Percentiles rank a stretch among this genome's conserved stretches.
Conservation (phyloP, 2,329 filamentous ascomycete genomes). For the Emergomyces pasteurianus region DNA sequence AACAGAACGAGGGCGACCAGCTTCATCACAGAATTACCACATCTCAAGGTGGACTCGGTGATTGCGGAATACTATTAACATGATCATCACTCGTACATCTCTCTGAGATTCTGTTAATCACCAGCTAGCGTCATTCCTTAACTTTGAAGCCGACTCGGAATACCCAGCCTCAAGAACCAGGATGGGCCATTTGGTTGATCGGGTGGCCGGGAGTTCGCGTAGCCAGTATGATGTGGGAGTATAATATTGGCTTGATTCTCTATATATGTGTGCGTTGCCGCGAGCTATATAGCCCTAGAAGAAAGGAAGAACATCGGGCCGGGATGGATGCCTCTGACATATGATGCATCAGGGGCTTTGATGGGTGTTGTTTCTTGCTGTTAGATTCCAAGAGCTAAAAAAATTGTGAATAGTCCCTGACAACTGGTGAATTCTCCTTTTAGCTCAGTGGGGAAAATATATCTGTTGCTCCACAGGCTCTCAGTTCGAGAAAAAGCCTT, state of each 20-base stretch:
- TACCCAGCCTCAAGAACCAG: slow-evolving; percentile 3
- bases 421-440: no score
- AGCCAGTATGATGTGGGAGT: no score
- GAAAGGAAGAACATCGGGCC: no score
- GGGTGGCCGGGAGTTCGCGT: neutral
- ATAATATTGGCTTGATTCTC: no score
- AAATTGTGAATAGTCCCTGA: no score
- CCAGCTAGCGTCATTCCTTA: neutral
- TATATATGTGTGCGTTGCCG: no score
- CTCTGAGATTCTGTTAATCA: slow-evolving; percentile 1
- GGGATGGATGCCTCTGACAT: no score
- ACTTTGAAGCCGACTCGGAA: neutral
- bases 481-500: neutral
- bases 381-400: no score
- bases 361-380: neutral
- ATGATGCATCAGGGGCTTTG: neutral
- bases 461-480: neutral
- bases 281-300: no score
- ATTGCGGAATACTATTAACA: neutral
- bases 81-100: neutral
- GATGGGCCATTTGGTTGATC: slow-evolving; percentile 1
- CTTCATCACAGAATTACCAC: neutral
- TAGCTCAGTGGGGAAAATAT: no score
- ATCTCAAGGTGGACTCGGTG: neutral
- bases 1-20: neutral